phyloP scores from a whole-genome alignment of 169 alveolate species.

The Theileria orientalis region DNA sequence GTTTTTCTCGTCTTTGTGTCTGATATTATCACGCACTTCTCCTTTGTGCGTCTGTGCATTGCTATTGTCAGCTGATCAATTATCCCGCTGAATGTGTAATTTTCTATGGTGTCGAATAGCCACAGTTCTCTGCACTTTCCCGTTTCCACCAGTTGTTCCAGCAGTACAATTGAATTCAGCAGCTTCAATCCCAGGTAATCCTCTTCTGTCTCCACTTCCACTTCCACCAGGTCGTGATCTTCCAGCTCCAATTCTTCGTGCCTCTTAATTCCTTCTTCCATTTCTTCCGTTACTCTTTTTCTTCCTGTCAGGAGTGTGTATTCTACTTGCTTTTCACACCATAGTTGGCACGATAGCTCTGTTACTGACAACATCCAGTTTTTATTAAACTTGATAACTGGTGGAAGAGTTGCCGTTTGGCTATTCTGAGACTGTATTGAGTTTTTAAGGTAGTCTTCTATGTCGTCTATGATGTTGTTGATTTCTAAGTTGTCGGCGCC shows the following conservation, averaged over 20 bases:
- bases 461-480: constrained; percentile 40
- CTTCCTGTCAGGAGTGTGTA: constrained; percentile 73
- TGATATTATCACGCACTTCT: constrained; percentile 64
- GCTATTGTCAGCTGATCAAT: constrained; percentile 75
- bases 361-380: constrained; percentile 76
- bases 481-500: constrained; percentile 14
- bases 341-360: constrained; percentile 74
- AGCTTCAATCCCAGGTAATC: constrained; percentile 75
- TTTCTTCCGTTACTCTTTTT: constrained; percentile 74
- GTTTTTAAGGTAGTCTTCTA: constrained; percentile 61
- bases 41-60: constrained; percentile 19
- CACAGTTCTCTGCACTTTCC: constrained; percentile 80
- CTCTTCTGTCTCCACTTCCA: constrained; percentile 73
- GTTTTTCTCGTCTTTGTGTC: constrained; percentile 77
- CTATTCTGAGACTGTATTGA: constrained; percentile 11
- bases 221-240: constrained; percentile 76
- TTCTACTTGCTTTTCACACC: constrained; percentile 82
- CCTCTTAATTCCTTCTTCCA: constrained; percentile 75
- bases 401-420: constrained; percentile 40
- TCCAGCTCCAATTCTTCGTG: constrained; percentile 78
- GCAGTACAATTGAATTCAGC: constrained; percentile 66
- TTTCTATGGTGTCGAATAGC: constrained; percentile 69
- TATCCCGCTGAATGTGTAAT: constrained; percentile 74
- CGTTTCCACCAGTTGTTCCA: constrained; percentile 62
- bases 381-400: constrained; percentile 66